Percentiles rank a stretch among this genome's conserved stretches.
Evolutionary conservation across 345 rosid genomes (phyloP).

Genomic region (Zanthoxylum bungeanum): DNA sequence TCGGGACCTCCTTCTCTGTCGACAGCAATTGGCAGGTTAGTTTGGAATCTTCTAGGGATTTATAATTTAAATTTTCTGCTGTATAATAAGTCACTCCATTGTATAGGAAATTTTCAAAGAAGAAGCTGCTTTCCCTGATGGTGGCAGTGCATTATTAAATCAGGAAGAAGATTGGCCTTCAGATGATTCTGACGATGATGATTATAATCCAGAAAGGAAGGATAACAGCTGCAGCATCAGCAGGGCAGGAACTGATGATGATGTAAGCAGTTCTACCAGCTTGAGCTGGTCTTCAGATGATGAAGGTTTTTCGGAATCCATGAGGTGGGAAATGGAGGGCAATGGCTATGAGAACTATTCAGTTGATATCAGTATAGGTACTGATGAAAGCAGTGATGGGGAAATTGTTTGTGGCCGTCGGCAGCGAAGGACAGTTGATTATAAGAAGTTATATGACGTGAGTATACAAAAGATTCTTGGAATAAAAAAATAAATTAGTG

Average conservation of each 20-base stretch:
- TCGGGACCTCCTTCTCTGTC: constrained; percentile 68
- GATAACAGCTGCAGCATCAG: constrained; percentile 40
- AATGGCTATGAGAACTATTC: constrained; percentile 24
- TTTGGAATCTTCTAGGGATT: constrained; percentile 9
- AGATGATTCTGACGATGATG: constrained; percentile 91
- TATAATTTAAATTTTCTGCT: constrained; percentile 8
- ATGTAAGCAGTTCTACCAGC: constrained; percentile 57
- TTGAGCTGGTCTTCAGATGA: constrained; percentile 79
- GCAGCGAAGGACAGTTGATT: constrained; percentile 78
- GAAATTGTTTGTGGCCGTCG: constrained; percentile 70
- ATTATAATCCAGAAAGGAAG: constrained; percentile 79
- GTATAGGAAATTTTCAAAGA: constrained; percentile 80
- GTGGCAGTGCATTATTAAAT: constrained; percentile 46
- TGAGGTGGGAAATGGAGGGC: constrained; percentile 32
- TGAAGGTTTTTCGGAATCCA: constrained; percentile 49
- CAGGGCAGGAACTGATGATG: constrained; percentile 46
- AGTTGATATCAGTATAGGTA: constrained; percentile 43
- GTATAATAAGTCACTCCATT: constrained; percentile 13
- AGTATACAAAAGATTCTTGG: constrained; percentile 30
- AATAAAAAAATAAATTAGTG: not conserved
- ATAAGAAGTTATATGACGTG: constrained; percentile 79
- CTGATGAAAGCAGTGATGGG: constrained; percentile 56
- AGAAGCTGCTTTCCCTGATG: constrained; percentile 69
- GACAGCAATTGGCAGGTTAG: constrained; percentile 82
- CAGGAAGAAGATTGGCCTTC: constrained; percentile 90